Base-by-base conservation (phyloP, 2,329 filamentous ascomycete genomes). In the Talaromyces sp. region DNA sequence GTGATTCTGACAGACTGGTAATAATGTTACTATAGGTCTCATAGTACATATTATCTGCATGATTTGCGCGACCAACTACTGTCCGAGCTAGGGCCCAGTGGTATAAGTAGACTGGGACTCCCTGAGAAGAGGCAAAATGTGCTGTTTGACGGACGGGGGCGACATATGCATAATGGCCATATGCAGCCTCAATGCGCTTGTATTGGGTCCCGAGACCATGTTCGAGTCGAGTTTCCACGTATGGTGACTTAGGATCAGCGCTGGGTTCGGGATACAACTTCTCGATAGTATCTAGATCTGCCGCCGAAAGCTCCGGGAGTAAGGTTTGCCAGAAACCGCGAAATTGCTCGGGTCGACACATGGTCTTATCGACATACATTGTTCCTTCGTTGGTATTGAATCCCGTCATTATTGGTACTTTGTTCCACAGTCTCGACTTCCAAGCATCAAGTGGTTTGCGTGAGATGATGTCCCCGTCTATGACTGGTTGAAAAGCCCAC, bases 381-480 rank as follows among this genome's bases (percentile, higher is more conserved):
- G 86, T 83, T 16, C 89, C 90, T 74, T 92, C 90, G 70, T 91
- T 87, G 45, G 86, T 85, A 75, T 88, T 89, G 79, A 88, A 92
- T 8, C 89, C 89, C 0, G 88, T 90, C 58, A 92, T 77, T 58
- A 92, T 83, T 8, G 87, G 86, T 8, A 89, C 80, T 68, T 82
- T 81, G 69, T 88, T 81, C 73, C 82, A 85, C 16, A 78, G 74
- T 0, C 82, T 79, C 0, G 82, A 77, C 31, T 79, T 73, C 86
- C 86, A 89, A n/a, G 83, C 81, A n/a, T 82, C 78, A 13, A 89
- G 80, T 3, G 89, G 89, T 11, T 84, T 76, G 31, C 83, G 79
- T 2, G 83, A 80, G 62, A 91, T 86, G 14, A 88, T 74, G 13
- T 84, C 82, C 3, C 84, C 83, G 70, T 90, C 88, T 64, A 91